Percentiles rank a stretch among this genome's conserved stretches.
Conservation (phyloP, 2,329 filamentous ascomycete species). For the Scytalidium sp. region DNA sequence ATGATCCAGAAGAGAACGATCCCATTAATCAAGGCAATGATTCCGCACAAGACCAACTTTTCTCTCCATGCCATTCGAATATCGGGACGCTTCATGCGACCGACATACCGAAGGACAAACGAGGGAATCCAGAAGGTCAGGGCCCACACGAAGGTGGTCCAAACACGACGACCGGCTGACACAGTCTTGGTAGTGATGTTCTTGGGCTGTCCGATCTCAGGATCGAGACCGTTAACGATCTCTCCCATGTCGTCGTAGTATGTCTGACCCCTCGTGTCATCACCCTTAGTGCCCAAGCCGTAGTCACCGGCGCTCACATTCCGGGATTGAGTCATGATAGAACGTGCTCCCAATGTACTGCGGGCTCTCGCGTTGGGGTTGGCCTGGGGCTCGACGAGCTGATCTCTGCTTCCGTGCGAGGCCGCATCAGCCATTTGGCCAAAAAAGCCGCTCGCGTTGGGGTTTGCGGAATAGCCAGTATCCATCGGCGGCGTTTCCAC, state of each 20-base stretch:
- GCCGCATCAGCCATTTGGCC: slow-evolving; percentile 57
- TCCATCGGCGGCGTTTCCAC: slow-evolving; percentile 62
- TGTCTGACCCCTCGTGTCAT: slow-evolving; percentile 68
- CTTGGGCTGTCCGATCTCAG: slow-evolving; percentile 74
- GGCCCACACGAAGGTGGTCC: slow-evolving; percentile 81
- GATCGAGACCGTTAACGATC: slow-evolving; percentile 67
- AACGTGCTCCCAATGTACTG: slow-evolving; percentile 51
- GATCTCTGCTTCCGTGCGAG: slow-evolving; percentile 68
- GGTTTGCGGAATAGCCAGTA: slow-evolving; percentile 60
- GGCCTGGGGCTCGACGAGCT: slow-evolving; percentile 49
- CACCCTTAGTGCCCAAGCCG: slow-evolving; percentile 82
- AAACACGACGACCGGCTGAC: slow-evolving; percentile 63
- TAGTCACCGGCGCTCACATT: slow-evolving; percentile 73
- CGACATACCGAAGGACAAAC: slow-evolving; percentile 72
- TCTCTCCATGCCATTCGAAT: slow-evolving; percentile 97
- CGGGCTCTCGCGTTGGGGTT: slow-evolving; percentile 35
- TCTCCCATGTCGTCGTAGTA: slow-evolving; percentile 67
- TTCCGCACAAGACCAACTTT: slow-evolving; percentile 77
- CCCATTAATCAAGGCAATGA: slow-evolving; percentile 81
- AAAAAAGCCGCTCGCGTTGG: slow-evolving; percentile 66
- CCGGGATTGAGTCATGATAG: slow-evolving; percentile 57
- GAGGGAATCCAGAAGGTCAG: slow-evolving; percentile 96
- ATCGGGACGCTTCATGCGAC: slow-evolving; percentile 95
- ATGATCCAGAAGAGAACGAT: slow-evolving; percentile 90
- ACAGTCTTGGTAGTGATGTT: slow-evolving; percentile 69